Base-by-base conservation (phyloP, 2,329 filamentous ascomycete species). In the Cladosporium sp. region DNA sequence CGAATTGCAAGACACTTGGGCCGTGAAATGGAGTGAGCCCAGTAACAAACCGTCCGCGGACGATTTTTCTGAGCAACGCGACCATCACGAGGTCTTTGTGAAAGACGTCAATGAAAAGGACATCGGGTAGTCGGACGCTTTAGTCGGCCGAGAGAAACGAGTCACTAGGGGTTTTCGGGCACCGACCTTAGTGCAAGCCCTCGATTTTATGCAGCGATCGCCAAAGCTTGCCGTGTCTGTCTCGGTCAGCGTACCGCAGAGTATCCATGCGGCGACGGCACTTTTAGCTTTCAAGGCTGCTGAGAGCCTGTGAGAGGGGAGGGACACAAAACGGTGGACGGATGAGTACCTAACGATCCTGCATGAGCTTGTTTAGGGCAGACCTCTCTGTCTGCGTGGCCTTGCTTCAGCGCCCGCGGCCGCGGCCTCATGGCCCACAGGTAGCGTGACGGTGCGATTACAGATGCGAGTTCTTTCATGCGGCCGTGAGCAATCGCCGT, bases 191-290 rank as follows among this genome's bases (percentile, higher is more conserved):
- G 30, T 48, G 58, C 56, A 60, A 60, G 43, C 34, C 54, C 60
- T 63, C 49, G 60, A 51, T 46, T 56, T 63, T 63, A 63, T 63
- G 60, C 60, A 63, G 39, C 36, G 60, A 63, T 63, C 60, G 60
- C 60, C 60, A 63, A 63, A 63, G 60, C 60, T 63, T 63, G 60
- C 60, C 60, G 32, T 26, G 18, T 36, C 58, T 51, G 58, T 61
- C 58, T 63, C 60, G 18, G 60, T 56, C 49, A 56, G 60, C 60
- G 60, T 63, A 56, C 60, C 60, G 34, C 48, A 54, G 49, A 25
- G 21, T 25, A 32, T 36, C 30, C 13, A 28, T 63, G 34, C 60
- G 60, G 60, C 60, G 36, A 49, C 59, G 60, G 60, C 60, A 54
- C 49, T 56, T 63, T 56, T 36, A 54, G 21, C 49, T 63, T 63